Evolutionary conservation across 345 rosid genomes (phyloP), one percentile per base, ranked within the genome.

Genomic region (Eucalyptus polybractea): DNA sequence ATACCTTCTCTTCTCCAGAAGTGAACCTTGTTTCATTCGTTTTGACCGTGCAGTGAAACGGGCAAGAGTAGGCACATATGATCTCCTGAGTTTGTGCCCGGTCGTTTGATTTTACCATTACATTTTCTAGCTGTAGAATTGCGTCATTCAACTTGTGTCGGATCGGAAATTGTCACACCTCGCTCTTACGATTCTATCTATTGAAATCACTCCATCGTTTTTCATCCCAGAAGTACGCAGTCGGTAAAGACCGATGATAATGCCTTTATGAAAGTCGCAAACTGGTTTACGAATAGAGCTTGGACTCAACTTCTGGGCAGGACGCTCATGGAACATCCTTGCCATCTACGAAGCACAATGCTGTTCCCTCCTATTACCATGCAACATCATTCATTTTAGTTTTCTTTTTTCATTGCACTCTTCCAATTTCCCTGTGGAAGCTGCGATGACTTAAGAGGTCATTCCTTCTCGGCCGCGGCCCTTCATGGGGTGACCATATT

Each of bases 91-190:
- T 37, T 72, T 37, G 44, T 72, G 25, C 45, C 81, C 25, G 13
- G 44, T 19, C 45, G 40, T 19, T 37, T 1, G 44, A 37, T 72
- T 19, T 37, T 22, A 72, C 13, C 14, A 12, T 72, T 19, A 37
- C 25, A 21, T 72, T 72, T 33, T 37, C 13, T 2, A 37, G 27
- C 4, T 17, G 7, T 37, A 19, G 22, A 72, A 37, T 19, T 3
- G 8, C 0, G 81, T 72, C 25, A 33, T 33, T 37, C 81, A 10
- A 72, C 27, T 72, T 12, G 33, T 37, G 40, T 72, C 0, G 4
- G 25, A 72, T 37, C 45, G 37, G 25, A 33, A 19, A 72, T 37
- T 2, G 14, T 37, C 45, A 72, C 25, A 19, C 81, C 13, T 37
- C 25, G 19, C 25, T 37, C 45, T 37, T 33, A 33, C 12, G 81